Base-by-base conservation (phyloP, 495 filamentous ascomycete species). In the Thermothielavioides terrestris region DNA sequence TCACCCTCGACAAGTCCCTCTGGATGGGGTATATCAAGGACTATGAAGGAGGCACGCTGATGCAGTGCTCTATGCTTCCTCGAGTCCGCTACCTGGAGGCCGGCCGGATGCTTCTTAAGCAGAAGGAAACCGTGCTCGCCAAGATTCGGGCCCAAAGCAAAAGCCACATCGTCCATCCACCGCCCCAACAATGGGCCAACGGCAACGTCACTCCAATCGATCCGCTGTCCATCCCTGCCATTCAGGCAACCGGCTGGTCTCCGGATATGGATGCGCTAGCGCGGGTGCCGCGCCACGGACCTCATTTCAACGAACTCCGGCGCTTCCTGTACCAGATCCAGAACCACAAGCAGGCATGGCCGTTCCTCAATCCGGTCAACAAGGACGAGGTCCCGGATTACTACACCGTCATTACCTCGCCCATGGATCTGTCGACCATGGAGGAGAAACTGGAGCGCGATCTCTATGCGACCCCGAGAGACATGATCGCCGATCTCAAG, bases 1-100 rank as follows among this genome's bases (percentile, higher is more conserved):
- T 97, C 59, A 94, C 87, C 0, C 77, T 97, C 2, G 87, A 91
- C 25, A 84, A 79, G 58, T 77, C 82, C 6, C 79, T 86, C 23
- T 96, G 91, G 91, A 96, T 95, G 90, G 91, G 91, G 18, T 97
- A 94, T 60, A 97, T 97, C 64, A 97, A 97, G 67, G 91, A 97
- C 64, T 97, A 97, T 63, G 91, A 97, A 70, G 91, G 91, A 15
- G 91, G 91, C 20, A 97, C 91, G 0, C 91, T 97, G 50, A 97
- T 97, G 91, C 91, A 95, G 65, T 97, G 90, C 64, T 85, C 86
- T 26, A 95, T 97, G 90, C 76, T 97, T 22, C 91, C 91, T 0
- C 82, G 80, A 49, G 86, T 95, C 42, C 85, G 91, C 40, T 96
- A 96, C 62, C 80, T 95, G 2, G 89, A 97, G 65, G 73, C 77